These are phyloP conservation scores for Neurospora sp. DNA, from an alignment of 495 filamentous ascomycete genomes.

Conservation along the genomic window DNA sequence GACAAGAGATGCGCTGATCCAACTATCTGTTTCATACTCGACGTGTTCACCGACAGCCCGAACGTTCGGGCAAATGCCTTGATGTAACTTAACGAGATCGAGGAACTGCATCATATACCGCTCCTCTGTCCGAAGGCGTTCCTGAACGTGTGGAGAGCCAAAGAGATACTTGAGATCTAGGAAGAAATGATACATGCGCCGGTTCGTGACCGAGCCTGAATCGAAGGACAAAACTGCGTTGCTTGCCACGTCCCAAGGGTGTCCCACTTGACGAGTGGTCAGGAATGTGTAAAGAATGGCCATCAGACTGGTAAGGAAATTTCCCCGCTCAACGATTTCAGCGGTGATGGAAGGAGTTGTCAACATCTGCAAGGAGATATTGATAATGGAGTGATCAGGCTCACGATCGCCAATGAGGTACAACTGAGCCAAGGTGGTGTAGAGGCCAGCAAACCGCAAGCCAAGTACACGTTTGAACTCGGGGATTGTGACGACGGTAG, in stretches of 20 bases:
- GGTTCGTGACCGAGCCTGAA: constrained; percentile 82
- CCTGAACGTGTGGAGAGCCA: constrained; percentile 74
- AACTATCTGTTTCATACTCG: constrained; percentile 95
- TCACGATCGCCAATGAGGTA: constrained; percentile 96
- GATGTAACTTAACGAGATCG: constrained; percentile 87
- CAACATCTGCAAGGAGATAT: constrained; percentile 89
- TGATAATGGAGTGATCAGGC: constrained; percentile 97
- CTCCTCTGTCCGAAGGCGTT: constrained; percentile 67
- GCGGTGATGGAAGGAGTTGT: constrained; percentile 93
- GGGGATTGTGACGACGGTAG: constrained; percentile 87
- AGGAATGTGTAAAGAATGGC: constrained; percentile 96
- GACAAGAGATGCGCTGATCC: constrained; percentile 92
- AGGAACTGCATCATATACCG: constrained; percentile 89
- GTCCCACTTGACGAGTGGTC: constrained; percentile 87
- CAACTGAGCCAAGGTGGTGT: constrained; percentile 84
- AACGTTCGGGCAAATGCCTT: constrained; percentile 91
- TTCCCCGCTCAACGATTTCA: constrained; percentile 89
- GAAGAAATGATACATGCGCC: constrained; percentile 96
- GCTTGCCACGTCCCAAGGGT: constrained; percentile 76
- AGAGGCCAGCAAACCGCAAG: constrained; percentile 82
- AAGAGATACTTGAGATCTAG: constrained; percentile 84
- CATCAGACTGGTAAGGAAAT: constrained; percentile 90
- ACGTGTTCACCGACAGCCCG: constrained; percentile 90
- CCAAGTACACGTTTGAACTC: constrained; percentile 95
- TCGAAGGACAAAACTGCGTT: constrained; percentile 84